These are phyloP conservation scores for Heterobasidion parviporum DNA, from an alignment of 1,284 basidiomycete genomes.

Conservation along the genomic window DNA sequence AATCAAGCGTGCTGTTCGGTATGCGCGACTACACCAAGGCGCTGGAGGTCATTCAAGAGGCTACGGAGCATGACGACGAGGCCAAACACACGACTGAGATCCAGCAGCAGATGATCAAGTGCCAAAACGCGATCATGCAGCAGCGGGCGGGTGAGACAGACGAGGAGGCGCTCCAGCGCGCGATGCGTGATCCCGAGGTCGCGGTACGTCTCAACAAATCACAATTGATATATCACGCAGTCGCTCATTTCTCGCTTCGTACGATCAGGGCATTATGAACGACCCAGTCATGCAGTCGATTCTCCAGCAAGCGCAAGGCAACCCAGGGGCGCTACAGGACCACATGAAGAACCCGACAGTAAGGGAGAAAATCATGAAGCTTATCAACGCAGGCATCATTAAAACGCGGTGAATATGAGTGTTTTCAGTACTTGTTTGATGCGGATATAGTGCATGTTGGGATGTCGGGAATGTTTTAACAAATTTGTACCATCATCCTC, in stretches of 20 bases:
- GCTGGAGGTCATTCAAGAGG: slow-evolving; percentile 72
- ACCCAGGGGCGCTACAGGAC: slow-evolving; percentile 87
- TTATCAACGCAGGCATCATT: slow-evolving; percentile 92
- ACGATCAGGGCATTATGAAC: slow-evolving; percentile 63
- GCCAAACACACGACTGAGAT: slow-evolving; percentile 80
- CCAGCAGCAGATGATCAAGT: slow-evolving; percentile 69
- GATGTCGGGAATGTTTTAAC: neutral
- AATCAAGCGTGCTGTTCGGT: slow-evolving; percentile 76
- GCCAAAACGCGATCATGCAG: slow-evolving; percentile 72
- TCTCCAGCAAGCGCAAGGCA: slow-evolving; percentile 86
- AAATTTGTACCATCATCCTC: neutral
- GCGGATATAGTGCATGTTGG: neutral
- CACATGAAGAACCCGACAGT: slow-evolving; percentile 96
- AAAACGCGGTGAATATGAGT: slow-evolving; percentile 45
- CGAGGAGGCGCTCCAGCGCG: slow-evolving; percentile 87
- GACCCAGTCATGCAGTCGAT: slow-evolving; percentile 93
- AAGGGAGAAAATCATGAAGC: slow-evolving; percentile 82
- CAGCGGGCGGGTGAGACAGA: slow-evolving; percentile 87
- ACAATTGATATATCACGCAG: neutral
- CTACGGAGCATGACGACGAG: slow-evolving; percentile 68
- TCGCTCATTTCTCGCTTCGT: neutral
- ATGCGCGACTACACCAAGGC: slow-evolving; percentile 94
- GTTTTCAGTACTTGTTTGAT: neutral
- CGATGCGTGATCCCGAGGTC: slow-evolving; percentile 97
- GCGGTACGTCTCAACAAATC: slow-evolving; percentile 43